These are phyloP conservation scores for Carpinus fangiana DNA, from an alignment of 306 rosid genomes.

Conservation along the genomic window DNA sequence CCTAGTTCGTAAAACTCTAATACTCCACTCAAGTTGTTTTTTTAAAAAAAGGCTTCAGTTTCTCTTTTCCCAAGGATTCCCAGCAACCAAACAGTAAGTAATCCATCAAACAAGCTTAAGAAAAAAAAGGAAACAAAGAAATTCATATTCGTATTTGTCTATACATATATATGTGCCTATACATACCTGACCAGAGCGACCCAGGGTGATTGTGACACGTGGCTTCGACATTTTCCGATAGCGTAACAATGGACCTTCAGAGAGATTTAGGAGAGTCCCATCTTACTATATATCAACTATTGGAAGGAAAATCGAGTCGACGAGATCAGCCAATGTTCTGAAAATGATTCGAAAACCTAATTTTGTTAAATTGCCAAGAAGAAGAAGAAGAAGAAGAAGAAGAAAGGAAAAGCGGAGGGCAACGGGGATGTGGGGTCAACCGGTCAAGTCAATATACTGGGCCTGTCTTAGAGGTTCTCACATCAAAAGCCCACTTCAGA, in stretches of 20 bases:
- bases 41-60: not conserved
- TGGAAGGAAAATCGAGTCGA: not conserved
- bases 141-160: no score
- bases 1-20: not conserved
- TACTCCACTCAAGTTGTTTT: not conserved
- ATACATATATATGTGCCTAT: not conserved
- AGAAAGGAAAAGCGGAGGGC: no score
- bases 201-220: conserved; percentile 62
- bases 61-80: not conserved
- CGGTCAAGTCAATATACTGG: no score
- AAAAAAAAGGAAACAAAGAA: not conserved
- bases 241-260: not conserved
- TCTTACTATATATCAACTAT: not conserved
- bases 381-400: not conserved
- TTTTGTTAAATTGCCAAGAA: not conserved
- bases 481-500: no score
- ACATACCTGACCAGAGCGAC: conserved; percentile 63
- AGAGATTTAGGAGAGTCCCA: conserved; percentile 4
- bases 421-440: no score
- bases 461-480: no score
- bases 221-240: conserved; percentile 44
- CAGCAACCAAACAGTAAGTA: not conserved
- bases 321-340: not conserved
- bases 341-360: conserved; percentile 11
- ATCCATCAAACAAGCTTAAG: not conserved